Evolutionary conservation across 768 basidiomycete species (phyloP).

Genomic region (Mycena metata): DNA sequence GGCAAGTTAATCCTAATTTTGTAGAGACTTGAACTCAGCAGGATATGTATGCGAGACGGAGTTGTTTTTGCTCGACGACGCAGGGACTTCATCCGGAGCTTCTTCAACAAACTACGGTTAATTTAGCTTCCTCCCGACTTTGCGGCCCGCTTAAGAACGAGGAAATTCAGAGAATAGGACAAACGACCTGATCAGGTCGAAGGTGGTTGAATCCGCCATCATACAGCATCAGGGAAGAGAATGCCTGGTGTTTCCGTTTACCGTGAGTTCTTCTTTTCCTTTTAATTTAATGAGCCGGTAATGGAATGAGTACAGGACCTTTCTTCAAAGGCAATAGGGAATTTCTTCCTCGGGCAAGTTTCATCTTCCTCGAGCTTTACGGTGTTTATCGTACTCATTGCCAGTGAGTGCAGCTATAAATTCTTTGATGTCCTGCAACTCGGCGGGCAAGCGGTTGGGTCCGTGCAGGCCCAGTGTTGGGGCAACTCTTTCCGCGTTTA

Average conservation of each 20-base stretch:
- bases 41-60: not conserved
- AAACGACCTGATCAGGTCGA: not conserved
- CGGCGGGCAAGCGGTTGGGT: not conserved
- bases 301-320: not conserved
- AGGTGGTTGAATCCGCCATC: not conserved
- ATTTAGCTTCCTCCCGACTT: not conserved
- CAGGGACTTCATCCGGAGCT: not conserved
- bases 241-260: constrained; percentile 4
- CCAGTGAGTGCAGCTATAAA: not conserved
- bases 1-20: not conserved
- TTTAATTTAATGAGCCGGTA: too few species aligned
- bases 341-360: constrained; percentile 6
- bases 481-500: not conserved
- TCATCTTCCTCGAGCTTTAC: not conserved
- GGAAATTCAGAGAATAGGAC: not conserved
- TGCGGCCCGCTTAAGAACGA: not conserved
- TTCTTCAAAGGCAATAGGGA: not conserved
- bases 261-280: not conserved
- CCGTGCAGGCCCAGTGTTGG: not conserved
- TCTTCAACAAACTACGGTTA: not conserved
- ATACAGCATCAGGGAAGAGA: not conserved
- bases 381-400: not conserved
- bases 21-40: not conserved
- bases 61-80: not conserved
- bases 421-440: not conserved